Evolutionary conservation across 257 asterid genomes (phyloP).

Genomic region (Cinchona pubescens): DNA sequence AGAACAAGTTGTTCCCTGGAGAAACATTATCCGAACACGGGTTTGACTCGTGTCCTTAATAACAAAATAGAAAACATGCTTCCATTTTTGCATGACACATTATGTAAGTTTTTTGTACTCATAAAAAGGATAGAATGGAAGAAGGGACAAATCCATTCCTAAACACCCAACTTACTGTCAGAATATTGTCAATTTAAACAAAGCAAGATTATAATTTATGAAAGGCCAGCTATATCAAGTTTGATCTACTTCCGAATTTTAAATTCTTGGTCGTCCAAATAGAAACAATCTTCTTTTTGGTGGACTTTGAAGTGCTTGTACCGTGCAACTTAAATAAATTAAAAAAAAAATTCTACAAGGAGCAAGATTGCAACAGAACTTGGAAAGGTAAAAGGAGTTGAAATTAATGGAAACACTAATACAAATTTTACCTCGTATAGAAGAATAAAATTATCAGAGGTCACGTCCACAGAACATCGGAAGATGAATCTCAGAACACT

Average conservation of each 20-base stretch:
- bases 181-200: too few relatives aligned
- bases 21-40: neutral
- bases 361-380: neutral
- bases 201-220: too few relatives aligned
- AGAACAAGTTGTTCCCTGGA: neutral
- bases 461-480: constrained; percentile 56
- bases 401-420: neutral
- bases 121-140: too few relatives aligned
- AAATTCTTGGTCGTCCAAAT: neutral
- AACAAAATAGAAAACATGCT: neutral
- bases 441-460: constrained; percentile 46
- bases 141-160: too few relatives aligned
- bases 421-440: constrained; percentile 53
- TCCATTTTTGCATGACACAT: neutral
- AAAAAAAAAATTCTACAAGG: neutral
- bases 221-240: neutral
- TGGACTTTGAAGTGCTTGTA: neutral
- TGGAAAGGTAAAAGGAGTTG: neutral
- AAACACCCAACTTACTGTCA: too few relatives aligned
- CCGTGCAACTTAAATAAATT: too few relatives aligned
- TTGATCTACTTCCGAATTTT: neutral
- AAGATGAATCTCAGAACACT: constrained; percentile 46
- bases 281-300: neutral
- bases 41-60: neutral
- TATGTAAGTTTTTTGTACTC: too few relatives aligned